phyloP scores from a whole-genome alignment of 2,329 filamentous ascomycete genomes.

The Fusarium pseudocircinatum region DNA sequence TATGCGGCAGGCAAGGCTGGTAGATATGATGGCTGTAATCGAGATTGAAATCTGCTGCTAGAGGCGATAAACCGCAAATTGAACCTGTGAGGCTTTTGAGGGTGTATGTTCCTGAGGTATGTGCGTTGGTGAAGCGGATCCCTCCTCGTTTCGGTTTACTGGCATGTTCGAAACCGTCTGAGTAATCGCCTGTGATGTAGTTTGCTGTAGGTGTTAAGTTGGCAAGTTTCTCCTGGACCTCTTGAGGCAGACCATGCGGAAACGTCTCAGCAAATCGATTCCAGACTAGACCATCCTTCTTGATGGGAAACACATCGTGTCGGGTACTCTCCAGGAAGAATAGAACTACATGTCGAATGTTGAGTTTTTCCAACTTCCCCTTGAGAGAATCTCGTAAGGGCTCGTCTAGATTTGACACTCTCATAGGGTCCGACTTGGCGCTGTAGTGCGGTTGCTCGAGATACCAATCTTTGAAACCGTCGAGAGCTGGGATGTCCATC shows the following conservation, averaged over 20 bases:
- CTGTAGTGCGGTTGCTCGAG: constrained; percentile 45
- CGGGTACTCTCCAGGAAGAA: constrained; percentile 57
- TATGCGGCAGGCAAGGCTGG: constrained; percentile 55
- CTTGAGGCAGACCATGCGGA: constrained; percentile 44
- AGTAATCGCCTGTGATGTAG: constrained; percentile 48
- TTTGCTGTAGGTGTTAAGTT: constrained; percentile 46
- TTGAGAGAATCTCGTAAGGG: constrained; percentile 41
- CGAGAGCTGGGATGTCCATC: constrained; percentile 8
- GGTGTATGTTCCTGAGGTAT: constrained; percentile 54
- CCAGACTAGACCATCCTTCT: constrained; percentile 51
- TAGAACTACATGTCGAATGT: constrained; percentile 54
- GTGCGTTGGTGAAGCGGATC: constrained; percentile 51
- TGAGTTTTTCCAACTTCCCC: constrained; percentile 40
- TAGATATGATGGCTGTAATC: constrained; percentile 54
- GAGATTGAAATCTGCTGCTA: constrained; percentile 54
- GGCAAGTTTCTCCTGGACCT: constrained; percentile 40
- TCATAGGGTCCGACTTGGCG: constrained; percentile 50
- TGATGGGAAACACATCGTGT: constrained; percentile 56
- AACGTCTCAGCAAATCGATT: constrained; percentile 45
- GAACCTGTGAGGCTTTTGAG: constrained; percentile 54
- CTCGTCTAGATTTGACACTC: constrained; percentile 50
- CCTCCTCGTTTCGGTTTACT: constrained; percentile 46
- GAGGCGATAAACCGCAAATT: constrained; percentile 52
- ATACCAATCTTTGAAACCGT: constrained; percentile 45
- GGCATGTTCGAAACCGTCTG: constrained; percentile 45